A percentile compares a stretch with the other conserved stretches of the same genome.
Conservation (phyloP, 2,329 filamentous ascomycete genomes). For the Penicillium sp. region DNA sequence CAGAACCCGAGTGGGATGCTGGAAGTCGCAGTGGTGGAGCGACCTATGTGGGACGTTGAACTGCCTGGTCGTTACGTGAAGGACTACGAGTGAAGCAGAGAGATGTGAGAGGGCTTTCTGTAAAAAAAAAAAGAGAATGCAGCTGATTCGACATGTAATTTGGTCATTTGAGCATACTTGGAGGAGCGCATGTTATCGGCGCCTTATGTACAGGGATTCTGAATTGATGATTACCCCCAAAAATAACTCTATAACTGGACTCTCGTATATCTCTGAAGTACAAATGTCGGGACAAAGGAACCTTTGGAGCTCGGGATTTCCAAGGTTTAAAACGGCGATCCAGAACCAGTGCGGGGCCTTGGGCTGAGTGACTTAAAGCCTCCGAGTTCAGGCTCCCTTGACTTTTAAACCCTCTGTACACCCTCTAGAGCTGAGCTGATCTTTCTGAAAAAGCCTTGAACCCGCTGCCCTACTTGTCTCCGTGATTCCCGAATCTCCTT, state of each 20-base stretch:
- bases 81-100: conserved; percentile 47
- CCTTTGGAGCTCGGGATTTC: neutral
- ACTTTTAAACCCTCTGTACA: neutral
- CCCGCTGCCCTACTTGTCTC: neutral
- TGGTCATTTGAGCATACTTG: conserved; percentile 20
- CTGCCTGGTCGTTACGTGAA: conserved; percentile 69
- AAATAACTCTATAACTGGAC: neutral
- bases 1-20: conserved; percentile 28
- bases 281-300: neutral
- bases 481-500: conserved; percentile 5
- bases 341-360: conserved; percentile 4
- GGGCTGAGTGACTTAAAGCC: neutral
- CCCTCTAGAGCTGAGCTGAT: neutral
- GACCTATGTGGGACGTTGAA: conserved; percentile 80
- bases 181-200: conserved; percentile 22
- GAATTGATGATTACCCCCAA: conserved; percentile 8
- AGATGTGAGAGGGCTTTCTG: conserved; percentile 4
- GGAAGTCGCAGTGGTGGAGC: conserved; percentile 86
- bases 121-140: conserved; percentile 9
- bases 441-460: neutral
- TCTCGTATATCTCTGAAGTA: neutral
- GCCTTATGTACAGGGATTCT: conserved; percentile 23
- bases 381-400: neutral
- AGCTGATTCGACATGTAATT: conserved; percentile 11
- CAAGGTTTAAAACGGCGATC: neutral